Conservation (phyloP, 2,329 filamentous ascomycete species). For the Biscogniauxia mediterranea region DNA sequence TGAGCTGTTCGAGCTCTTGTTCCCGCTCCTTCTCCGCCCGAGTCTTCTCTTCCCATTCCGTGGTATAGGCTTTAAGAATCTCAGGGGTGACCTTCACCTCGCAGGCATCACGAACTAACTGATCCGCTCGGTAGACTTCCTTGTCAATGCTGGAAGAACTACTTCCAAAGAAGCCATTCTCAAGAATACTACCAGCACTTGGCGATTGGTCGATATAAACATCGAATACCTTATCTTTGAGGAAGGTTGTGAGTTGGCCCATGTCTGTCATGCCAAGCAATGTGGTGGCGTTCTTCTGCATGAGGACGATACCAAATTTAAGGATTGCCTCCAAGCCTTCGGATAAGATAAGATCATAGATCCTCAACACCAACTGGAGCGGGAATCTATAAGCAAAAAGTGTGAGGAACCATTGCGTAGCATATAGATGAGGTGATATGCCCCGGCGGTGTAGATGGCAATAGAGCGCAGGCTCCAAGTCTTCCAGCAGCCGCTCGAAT, state of each 20-base stretch:
- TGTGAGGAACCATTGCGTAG: slow-evolving; percentile 98
- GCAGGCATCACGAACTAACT: slow-evolving; percentile 90
- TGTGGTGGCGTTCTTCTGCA: slow-evolving; percentile 85
- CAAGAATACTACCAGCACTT: slow-evolving; percentile 86
- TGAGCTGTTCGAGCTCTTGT: slow-evolving; percentile 73
- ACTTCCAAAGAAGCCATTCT: slow-evolving; percentile 96
- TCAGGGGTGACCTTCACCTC: slow-evolving; percentile 82
- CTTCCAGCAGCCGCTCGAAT: slow-evolving; percentile 91
- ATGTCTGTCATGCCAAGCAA: slow-evolving; percentile 88
- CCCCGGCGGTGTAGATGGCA: slow-evolving; percentile 87
- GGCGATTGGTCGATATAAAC: slow-evolving; percentile 95
- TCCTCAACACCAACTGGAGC: slow-evolving; percentile 89
- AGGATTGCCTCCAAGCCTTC: slow-evolving; percentile 92
- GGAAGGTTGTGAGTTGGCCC: slow-evolving; percentile 79
- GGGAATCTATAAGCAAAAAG: slow-evolving; percentile 98
- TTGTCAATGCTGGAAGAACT: slow-evolving; percentile 88
- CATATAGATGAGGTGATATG: slow-evolving; percentile 89
- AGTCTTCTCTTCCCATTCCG: slow-evolving; percentile 91
- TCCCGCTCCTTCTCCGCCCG: slow-evolving; percentile 80
- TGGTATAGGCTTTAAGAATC: slow-evolving; percentile 74
- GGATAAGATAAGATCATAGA: slow-evolving; percentile 92
- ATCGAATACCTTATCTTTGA: slow-evolving; percentile 94
- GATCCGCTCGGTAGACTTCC: slow-evolving; percentile 91
- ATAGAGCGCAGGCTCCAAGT: slow-evolving; percentile 89
- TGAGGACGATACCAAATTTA: slow-evolving; percentile 90